These are phyloP conservation scores for Coprinopsis cinerea DNA, from an alignment of 768 basidiomycete genomes.

Conservation along the genomic window DNA sequence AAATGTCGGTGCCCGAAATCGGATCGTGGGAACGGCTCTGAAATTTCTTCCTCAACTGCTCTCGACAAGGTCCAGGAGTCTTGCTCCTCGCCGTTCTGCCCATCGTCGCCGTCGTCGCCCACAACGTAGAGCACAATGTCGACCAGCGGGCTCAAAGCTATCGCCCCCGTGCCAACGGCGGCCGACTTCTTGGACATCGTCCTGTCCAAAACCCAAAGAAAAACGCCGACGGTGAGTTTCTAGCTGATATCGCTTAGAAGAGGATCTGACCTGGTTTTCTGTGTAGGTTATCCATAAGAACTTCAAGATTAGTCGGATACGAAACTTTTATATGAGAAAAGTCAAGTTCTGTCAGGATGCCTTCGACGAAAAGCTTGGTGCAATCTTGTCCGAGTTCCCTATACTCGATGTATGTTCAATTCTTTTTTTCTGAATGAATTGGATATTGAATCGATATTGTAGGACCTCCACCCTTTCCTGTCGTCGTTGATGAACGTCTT, in stretches of 20 bases:
- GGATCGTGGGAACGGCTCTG: constrained; percentile 10
- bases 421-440: constrained; percentile 18
- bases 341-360: constrained; percentile 98
- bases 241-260: no score
- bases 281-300: constrained; percentile 97
- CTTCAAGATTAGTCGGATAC: constrained; percentile 98
- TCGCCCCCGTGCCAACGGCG: constrained; percentile 97
- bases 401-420: constrained; percentile 79
- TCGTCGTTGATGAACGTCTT: constrained; percentile 95
- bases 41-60: constrained; percentile 7
- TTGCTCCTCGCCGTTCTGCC: not conserved
- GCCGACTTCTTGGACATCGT: constrained; percentile 93
- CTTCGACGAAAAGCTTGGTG: constrained; percentile 92
- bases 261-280: no score
- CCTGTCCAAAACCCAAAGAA: constrained; percentile 89
- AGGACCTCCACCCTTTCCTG: constrained; percentile 94
- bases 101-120: constrained; percentile 1
- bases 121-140: constrained; percentile 41
- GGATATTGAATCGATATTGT: constrained; percentile 14
- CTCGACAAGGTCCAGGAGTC: not conserved
- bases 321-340: constrained; percentile 98
- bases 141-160: constrained; percentile 90
- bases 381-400: constrained; percentile 94
- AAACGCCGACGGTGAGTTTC: constrained; percentile 87
- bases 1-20: not conserved